These are phyloP conservation scores for Geotrichum reessii DNA, from an alignment of 1,139 yeast species.

Conservation along the genomic window DNA sequence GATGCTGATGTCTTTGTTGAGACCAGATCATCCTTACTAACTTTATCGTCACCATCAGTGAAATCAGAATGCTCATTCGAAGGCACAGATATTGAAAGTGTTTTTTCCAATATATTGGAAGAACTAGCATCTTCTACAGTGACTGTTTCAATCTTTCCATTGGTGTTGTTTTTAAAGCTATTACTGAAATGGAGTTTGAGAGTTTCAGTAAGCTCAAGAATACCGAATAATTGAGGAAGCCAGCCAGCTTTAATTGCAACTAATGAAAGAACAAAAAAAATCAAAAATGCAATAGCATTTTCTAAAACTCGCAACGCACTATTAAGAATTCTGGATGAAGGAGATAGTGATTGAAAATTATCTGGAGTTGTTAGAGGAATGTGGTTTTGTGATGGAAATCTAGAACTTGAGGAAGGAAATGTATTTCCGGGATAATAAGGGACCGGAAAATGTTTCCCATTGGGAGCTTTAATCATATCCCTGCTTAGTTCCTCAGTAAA, in stretches of 20 bases:
- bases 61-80: not conserved
- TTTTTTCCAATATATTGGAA: not conserved
- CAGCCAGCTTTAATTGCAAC: conserved; percentile 40
- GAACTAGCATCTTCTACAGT: not conserved
- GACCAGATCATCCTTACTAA: too few species aligned
- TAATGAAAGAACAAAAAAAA: conserved; percentile 35
- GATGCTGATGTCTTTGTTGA: too few species aligned
- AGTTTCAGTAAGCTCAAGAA: conserved; percentile 8
- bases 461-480: conserved; percentile 4
- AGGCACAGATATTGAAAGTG: not conserved
- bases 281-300: conserved; percentile 44
- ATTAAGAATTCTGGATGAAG: conserved; percentile 24
- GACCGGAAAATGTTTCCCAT: not conserved
- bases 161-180: not conserved
- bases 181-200: conserved; percentile 9
- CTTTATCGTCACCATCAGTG: not conserved
- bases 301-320: conserved; percentile 40
- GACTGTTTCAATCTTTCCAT: conserved; percentile 10
- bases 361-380: conserved; percentile 20
- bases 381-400: conserved; percentile 18
- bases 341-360: conserved; percentile 18
- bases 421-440: conserved; percentile 15
- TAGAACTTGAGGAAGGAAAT: conserved; percentile 12
- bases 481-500: conserved; percentile 19
- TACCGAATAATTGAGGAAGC: conserved; percentile 36